Evolutionary conservation across 495 filamentous ascomycete species (phyloP).

Genomic region (Lentithecium fluviatile): DNA sequence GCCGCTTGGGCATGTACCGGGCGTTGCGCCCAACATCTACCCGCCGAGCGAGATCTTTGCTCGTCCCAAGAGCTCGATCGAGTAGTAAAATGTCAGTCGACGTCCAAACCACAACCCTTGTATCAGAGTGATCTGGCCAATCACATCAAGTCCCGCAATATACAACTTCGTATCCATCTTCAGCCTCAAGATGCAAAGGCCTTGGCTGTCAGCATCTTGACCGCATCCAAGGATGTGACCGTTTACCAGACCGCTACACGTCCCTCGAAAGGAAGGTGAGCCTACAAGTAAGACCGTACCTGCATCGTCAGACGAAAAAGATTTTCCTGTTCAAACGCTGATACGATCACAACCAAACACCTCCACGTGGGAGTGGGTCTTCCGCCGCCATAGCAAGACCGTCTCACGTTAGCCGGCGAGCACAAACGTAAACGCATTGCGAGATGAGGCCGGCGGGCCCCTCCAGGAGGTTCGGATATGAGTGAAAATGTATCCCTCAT

Average conservation of each 20-base stretch:
- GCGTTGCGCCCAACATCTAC: neutral
- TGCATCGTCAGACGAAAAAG: neutral
- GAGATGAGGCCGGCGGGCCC: neutral
- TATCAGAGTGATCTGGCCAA: neutral
- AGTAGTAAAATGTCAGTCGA: neutral
- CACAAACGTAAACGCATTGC: neutral
- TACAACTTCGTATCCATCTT: neutral
- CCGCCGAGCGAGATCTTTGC: neutral
- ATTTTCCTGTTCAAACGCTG: too few species aligned
- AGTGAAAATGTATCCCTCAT: neutral
- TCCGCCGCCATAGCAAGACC: neutral
- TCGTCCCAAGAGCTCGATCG: neutral
- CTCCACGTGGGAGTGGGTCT: conserved; percentile 1
- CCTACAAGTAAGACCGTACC: neutral
- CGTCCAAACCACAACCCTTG: neutral
- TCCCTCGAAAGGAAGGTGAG: neutral
- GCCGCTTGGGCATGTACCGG: neutral
- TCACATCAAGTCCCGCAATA: neutral
- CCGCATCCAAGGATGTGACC: neutral
- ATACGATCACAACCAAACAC: too few species aligned
- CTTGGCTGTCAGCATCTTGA: conserved; percentile 1
- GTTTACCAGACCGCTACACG: too few species aligned
- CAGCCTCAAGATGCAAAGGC: neutral
- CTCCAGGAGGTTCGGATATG: neutral
- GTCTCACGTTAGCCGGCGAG: neutral